Evolutionary conservation across 1,284 basidiomycete species (phyloP), one percentile per base, ranked within the genome.

Genomic region (Porodaedalea pini): DNA sequence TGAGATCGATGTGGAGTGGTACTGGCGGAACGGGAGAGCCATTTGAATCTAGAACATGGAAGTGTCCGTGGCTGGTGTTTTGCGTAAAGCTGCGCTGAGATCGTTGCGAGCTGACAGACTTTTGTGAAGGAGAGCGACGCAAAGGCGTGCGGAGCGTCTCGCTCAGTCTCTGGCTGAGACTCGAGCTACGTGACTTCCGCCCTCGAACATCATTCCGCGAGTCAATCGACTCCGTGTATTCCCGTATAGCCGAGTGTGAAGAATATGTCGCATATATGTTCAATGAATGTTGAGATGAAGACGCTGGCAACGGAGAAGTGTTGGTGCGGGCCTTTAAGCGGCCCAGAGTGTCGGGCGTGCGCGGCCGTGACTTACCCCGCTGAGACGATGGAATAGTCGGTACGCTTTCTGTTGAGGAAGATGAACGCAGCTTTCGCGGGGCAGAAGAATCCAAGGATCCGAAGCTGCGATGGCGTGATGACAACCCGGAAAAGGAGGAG

Each of bases 81-180:
- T 67, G 60, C 48, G 64, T 61, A 56, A 34, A 43, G 50, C 56
- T 39, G 34, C 66, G 63, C 49, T 67, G 64, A 19, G 66, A 63
- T 6, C 65, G 59, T n/a, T 65, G 59, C 3, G 66, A 59, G 21
- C 31, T 29, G 7, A 69, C 55, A 1, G 69, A 67, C 54, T 72
- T 74, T 55, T 72, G 70, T 3, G 73, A 69, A 2, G 71, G 66
- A 19, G 72, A 70, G 21, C 69, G 71, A 45, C 71, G 70, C 11
- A 52, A 25, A 4, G 56, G 58, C 0, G 73, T 69, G 4, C 74
- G 70, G 56, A 79, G 69, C n/a, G 72, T 71, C 27, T 81, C 79
- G 1, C 75, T 75, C 15, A 79, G 66, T 61, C 79, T 76, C 25
- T 67, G 73, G 52, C 76, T 74, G 57, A 79, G 69, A 64, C 76